phyloP scores from a whole-genome alignment of 2,329 filamentous ascomycete species.

The Hymenoscyphus repandus region DNA sequence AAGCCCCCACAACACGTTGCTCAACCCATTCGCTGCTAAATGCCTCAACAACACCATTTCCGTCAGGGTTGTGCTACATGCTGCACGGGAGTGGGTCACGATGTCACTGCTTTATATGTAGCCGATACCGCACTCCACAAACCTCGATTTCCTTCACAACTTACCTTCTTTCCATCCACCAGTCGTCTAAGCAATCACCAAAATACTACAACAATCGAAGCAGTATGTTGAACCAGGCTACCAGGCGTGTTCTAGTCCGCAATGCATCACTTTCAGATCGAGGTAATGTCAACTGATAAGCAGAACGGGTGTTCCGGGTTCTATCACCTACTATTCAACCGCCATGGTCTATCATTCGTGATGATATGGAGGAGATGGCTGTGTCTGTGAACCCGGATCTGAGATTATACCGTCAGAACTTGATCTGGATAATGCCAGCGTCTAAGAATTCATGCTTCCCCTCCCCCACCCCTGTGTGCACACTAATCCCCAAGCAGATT shows the following conservation, averaged over 20 bases:
- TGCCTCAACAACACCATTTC: too few relatives aligned
- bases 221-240: background rate
- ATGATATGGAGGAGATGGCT: background rate
- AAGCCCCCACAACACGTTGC: too few relatives aligned
- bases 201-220: background rate
- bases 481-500: slow-evolving; percentile 42
- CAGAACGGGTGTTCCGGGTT: slow-evolving; percentile 22
- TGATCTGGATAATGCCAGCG: slow-evolving; percentile 86
- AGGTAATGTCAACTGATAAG: slow-evolving; percentile 24
- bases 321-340: slow-evolving; percentile 1
- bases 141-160: too few relatives aligned
- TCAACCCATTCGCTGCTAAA: too few relatives aligned
- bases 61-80: too few relatives aligned
- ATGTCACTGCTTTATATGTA: too few relatives aligned
- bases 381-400: slow-evolving; percentile 43
- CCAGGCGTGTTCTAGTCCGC: background rate
- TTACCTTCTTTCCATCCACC: too few relatives aligned
- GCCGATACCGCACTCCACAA: too few relatives aligned
- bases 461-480: slow-evolving; percentile 23
- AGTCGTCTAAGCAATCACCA: too few relatives aligned
- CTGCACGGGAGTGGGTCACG: too few relatives aligned
- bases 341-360: background rate
- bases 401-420: slow-evolving; percentile 78
- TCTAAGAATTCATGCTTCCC: slow-evolving; percentile 70
- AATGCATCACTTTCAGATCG: slow-evolving; percentile 20